phyloP scores from a whole-genome alignment of 2,329 filamentous ascomycete species.

The Aspergillus tanneri region DNA sequence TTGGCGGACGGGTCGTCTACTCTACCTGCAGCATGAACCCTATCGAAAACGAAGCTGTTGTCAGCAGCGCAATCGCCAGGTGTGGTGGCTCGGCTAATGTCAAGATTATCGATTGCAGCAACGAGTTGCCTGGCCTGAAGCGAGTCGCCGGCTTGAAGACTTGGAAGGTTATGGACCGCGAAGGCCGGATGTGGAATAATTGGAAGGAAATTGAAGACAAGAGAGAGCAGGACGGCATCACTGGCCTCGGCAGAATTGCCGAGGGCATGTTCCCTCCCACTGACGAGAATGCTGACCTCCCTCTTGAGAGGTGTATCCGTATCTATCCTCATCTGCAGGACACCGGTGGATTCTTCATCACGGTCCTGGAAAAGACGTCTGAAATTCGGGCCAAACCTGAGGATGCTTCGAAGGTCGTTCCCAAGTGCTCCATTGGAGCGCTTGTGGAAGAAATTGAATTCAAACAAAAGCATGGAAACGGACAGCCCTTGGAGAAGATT shows the following conservation, averaged over 20 bases:
- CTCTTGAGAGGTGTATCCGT: slow-evolving; percentile 85
- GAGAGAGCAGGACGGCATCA: slow-evolving; percentile 60
- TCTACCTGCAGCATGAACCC: slow-evolving; percentile 99
- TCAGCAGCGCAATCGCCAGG: slow-evolving; percentile 82
- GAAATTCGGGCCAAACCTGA: slow-evolving; percentile 80
- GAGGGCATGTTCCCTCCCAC: slow-evolving; percentile 80
- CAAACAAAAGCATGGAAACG: slow-evolving; percentile 30
- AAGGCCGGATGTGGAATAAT: slow-evolving; percentile 71
- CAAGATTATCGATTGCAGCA: slow-evolving; percentile 77
- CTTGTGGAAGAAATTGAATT: slow-evolving; percentile 37
- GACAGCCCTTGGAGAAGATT: slow-evolving; percentile 37
- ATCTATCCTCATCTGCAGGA: slow-evolving; percentile 95
- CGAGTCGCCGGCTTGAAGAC: slow-evolving; percentile 71
- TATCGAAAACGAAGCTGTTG: slow-evolving; percentile 91
- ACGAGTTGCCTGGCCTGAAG: slow-evolving; percentile 73
- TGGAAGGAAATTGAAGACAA: slow-evolving; percentile 79
- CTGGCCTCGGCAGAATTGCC: slow-evolving; percentile 66
- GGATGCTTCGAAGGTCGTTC: slow-evolving; percentile 42
- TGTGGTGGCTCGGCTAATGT: slow-evolving; percentile 83
- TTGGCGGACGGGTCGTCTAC: slow-evolving; percentile 91
- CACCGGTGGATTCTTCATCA: slow-evolving; percentile 96
- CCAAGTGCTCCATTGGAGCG: slow-evolving; percentile 41
- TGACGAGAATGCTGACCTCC: slow-evolving; percentile 60
- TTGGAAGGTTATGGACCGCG: slow-evolving; percentile 92
- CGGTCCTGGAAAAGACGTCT: slow-evolving; percentile 84